Base-by-base conservation (phyloP, 441 rosid species). In the Jatropha podagrica region DNA sequence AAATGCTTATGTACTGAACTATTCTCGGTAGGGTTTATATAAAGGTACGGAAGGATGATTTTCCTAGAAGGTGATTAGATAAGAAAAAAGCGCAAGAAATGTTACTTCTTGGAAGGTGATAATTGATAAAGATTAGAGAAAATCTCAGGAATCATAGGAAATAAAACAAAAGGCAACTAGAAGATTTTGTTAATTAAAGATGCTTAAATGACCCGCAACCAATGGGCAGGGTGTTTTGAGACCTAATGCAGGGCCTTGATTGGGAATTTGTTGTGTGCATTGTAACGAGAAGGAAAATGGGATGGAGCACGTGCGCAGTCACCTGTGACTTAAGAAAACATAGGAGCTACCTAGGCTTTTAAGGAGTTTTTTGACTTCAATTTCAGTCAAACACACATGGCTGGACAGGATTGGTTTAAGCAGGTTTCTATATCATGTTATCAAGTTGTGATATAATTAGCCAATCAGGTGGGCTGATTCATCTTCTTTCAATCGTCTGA, bases 131-230 rank as follows among this genome's bases (percentile, higher is more conserved):
- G 74, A 60, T 23, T 26, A 4, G 13, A 13, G 26, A 15, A 20
- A 46, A 4, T 32, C 32, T 32, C 2, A 32, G 32, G 32, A 32
- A 32, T 32, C 2, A 32, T 2, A 32, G 32, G 32, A 58, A 14
- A 12, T 4, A 18, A 46, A 3, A 74, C 40, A 5, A 5, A 4
- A 5, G 11, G 32, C 37, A 7, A 64, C 74, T 12, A 40, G 79
- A 80, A 71, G 83, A 46, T 76, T 76, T 79, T 68, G 20, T 8
- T 10, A 12, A 32, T 12, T 4, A 0, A 18, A 27, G 56, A n/a
- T 71, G 18, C 78, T 80, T 76, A 12, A 49, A 73, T 70, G 85
- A 74, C 82, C 83, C 85, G 85, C 18, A 77, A 82, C 40, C n/a
- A 46, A 12, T 12, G 1, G 32, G 32, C 32, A 2, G 6, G 42